Percentiles rank a stretch among this genome's conserved stretches.
These are phyloP conservation scores for Paecilomyces dactylethromorphus DNA, from an alignment of 2,329 filamentous ascomycete species.

Conservation along the genomic window DNA sequence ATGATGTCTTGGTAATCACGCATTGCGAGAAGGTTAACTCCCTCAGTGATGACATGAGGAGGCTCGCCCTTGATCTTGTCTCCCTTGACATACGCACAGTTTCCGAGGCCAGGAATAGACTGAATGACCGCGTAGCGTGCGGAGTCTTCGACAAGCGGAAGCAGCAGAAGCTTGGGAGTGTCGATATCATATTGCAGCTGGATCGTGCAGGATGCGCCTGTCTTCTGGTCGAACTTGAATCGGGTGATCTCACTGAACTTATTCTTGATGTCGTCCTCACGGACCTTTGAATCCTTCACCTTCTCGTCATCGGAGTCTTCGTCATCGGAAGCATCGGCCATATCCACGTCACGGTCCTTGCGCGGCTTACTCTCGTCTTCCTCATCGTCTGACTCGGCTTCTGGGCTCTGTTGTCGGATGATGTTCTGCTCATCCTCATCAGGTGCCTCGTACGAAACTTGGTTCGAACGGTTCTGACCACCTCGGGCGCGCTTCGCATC, in stretches of 20 bases:
- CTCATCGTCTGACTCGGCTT: constrained; percentile 48
- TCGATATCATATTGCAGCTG: constrained; percentile 73
- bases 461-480: constrained; percentile 65
- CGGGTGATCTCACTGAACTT: constrained; percentile 60
- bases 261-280: constrained; percentile 59
- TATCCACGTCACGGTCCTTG: constrained; percentile 29
- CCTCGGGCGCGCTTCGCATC: constrained; percentile 58
- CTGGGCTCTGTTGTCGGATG: constrained; percentile 57
- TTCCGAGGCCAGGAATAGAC: constrained; percentile 69
- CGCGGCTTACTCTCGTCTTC: constrained; percentile 37
- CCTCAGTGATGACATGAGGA: constrained; percentile 63
- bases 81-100: constrained; percentile 63
- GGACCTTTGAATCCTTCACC: constrained; percentile 41
- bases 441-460: constrained; percentile 82
- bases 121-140: constrained; percentile 76
- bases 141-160: constrained; percentile 79
- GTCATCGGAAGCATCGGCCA: constrained; percentile 26
- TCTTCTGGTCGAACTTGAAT: constrained; percentile 72
- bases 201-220: constrained; percentile 70
- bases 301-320: constrained; percentile 38
- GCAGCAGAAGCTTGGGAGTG: constrained; percentile 86
- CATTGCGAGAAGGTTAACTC: constrained; percentile 86
- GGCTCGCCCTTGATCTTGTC: constrained; percentile 46
- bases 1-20: constrained; percentile 79
- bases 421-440: constrained; percentile 85